Evolutionary conservation across 345 rosid species (phyloP).

Genomic region (Jatropha curcas): DNA sequence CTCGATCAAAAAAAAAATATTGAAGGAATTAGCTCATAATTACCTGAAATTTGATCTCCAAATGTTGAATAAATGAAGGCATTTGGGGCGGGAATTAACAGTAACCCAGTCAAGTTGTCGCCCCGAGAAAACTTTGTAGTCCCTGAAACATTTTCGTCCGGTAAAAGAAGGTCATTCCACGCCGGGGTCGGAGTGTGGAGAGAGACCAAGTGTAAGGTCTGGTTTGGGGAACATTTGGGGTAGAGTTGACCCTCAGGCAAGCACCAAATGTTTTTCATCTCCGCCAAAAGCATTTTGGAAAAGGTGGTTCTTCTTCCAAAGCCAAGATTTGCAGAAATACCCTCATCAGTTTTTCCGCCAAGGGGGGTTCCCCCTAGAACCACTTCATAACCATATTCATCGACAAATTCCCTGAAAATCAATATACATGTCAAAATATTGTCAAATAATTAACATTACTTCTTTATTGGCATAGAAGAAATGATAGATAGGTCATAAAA

Average conservation of each 20-base stretch:
- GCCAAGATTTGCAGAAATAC: conserved; percentile 28
- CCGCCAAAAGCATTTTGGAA: conserved; percentile 31
- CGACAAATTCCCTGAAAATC: conserved; percentile 25
- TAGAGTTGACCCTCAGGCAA: conserved; percentile 31
- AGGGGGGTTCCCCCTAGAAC: too few species aligned
- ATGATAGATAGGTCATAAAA: too few species aligned
- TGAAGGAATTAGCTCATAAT: too few species aligned
- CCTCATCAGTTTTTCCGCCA: conserved; percentile 30
- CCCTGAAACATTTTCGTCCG: conserved; percentile 35
- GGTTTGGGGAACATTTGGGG: conserved; percentile 38
- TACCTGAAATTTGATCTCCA: conserved; percentile 38
- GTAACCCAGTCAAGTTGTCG: conserved; percentile 30
- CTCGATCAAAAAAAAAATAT: background rate
- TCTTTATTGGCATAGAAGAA: too few species aligned
- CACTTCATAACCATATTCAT: conserved; percentile 26
- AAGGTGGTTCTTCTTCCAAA: conserved; percentile 26
- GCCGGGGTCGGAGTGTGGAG: conserved; percentile 37
- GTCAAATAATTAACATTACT: background rate
- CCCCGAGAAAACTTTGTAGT: conserved; percentile 22
- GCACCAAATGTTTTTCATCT: conserved; percentile 26
- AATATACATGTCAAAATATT: too few species aligned
- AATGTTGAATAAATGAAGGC: conserved; percentile 35
- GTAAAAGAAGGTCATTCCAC: conserved; percentile 36
- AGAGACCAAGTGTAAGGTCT: conserved; percentile 35
- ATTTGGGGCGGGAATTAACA: conserved; percentile 23